phyloP scores from a whole-genome alignment of 2,329 filamentous ascomycete genomes.

The Trichoderma harzianum region DNA sequence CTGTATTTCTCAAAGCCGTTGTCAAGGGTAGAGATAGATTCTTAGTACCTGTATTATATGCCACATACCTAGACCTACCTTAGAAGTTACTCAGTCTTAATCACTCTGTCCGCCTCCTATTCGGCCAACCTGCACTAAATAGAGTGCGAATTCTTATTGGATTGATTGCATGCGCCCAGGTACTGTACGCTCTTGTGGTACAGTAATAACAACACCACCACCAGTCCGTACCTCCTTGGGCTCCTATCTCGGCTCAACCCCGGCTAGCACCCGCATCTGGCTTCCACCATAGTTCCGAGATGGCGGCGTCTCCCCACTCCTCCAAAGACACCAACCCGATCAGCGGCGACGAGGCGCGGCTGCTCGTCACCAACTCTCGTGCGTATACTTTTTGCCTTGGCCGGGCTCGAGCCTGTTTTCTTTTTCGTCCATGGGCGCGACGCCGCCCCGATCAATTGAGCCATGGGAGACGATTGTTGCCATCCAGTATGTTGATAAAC shows the following conservation, averaged over 20 bases:
- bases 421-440: conserved; percentile 41
- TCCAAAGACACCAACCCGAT: conserved; percentile 2
- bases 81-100: background rate
- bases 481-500: conserved; percentile 40
- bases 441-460: conserved; percentile 41
- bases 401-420: conserved; percentile 12
- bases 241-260: background rate
- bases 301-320: conserved; percentile 11
- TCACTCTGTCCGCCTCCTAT: background rate
- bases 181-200: background rate
- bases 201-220: too few relatives aligned
- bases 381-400: conserved; percentile 22
- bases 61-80: background rate
- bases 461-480: conserved; percentile 47
- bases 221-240: too few relatives aligned
- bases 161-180: background rate
- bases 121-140: too few relatives aligned
- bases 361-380: conserved; percentile 20
- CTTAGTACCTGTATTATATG: background rate
- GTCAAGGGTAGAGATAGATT: background rate
- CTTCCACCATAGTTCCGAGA: background rate
- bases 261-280: background rate
- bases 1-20: conserved; percentile 22
- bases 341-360: conserved; percentile 3
- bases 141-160: background rate